A percentile compares a stretch with the other conserved stretches of the same genome.
phyloP scores from a whole-genome alignment of 148 eudicot genomes.

The Diospyros kaki region DNA sequence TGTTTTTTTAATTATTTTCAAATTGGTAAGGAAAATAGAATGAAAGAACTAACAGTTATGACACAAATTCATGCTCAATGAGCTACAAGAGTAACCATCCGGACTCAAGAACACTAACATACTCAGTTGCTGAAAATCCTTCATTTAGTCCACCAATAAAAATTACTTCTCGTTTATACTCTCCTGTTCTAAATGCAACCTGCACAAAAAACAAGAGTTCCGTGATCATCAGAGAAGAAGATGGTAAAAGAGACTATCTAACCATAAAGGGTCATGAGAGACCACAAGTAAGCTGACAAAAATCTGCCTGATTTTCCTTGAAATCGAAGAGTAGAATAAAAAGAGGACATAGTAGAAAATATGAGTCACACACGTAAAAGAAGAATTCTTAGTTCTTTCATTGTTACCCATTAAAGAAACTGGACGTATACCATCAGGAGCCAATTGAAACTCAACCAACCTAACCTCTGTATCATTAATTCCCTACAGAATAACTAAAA shows the following conservation, averaged over 20 bases:
- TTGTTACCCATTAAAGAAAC: background rate
- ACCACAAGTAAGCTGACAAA: background rate
- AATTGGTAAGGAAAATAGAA: background rate
- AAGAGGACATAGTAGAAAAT: background rate
- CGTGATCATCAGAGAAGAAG: background rate
- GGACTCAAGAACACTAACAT: conserved; percentile 26
- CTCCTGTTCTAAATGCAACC: conserved; percentile 94
- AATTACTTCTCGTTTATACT: conserved; percentile 79
- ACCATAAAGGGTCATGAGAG: background rate
- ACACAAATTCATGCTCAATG: background rate
- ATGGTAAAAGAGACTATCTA: conserved; percentile 3
- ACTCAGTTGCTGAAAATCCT: conserved; percentile 97
- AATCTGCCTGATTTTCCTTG: background rate
- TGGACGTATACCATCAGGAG: background rate
- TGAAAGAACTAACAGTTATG: background rate
- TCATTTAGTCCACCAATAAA: conserved; percentile 91
- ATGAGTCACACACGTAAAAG: background rate
- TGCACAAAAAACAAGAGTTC: conserved; percentile 28
- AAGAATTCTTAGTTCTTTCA: background rate
- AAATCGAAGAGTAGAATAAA: background rate
- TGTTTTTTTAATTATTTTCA: background rate
- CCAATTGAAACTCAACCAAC: background rate
- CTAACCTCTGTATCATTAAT: background rate
- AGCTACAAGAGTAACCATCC: background rate
- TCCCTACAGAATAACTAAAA: background rate